Conservation (phyloP, 2,329 filamentous ascomycete species). For the Ceratocystis cacaofunesta region DNA sequence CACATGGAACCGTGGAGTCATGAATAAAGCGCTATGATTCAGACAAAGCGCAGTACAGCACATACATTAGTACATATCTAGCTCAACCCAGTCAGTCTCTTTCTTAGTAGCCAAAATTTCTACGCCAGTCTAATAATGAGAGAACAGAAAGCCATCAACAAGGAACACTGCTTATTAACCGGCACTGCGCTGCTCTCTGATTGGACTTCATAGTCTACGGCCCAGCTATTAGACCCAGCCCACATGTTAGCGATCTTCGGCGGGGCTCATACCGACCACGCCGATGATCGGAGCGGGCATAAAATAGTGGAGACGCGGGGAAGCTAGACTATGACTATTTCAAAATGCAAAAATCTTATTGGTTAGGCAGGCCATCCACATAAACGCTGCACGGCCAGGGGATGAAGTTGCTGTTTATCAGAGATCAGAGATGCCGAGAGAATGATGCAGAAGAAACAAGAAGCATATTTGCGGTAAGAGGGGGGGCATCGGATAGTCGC, state of each 20-base stretch:
- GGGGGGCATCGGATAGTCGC: too few species aligned
- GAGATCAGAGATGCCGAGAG: too few species aligned
- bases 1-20: too few species aligned
- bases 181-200: background rate
- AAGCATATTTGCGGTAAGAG: too few species aligned
- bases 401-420: background rate
- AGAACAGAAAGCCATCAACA: background rate
- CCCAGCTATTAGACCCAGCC: too few species aligned
- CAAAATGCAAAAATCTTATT: constrained; percentile 9
- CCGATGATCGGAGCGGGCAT: constrained; percentile 12
- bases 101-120: too few species aligned
- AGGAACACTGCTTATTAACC: background rate
- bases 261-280: background rate
- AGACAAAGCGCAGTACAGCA: too few species aligned
- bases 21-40: too few species aligned
- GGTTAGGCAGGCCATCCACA: background rate
- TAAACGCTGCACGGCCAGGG: background rate
- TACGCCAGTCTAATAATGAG: too few species aligned
- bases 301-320: constrained; percentile 11
- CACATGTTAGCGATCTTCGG: constrained; percentile 6
- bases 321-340: constrained; percentile 9
- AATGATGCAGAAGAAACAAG: too few species aligned
- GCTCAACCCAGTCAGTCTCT: too few species aligned
- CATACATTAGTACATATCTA: too few species aligned
- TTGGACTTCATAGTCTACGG: background rate